Base-by-base conservation (phyloP, 805 yeast species). In the Kodamaea hsintzibuensis region DNA sequence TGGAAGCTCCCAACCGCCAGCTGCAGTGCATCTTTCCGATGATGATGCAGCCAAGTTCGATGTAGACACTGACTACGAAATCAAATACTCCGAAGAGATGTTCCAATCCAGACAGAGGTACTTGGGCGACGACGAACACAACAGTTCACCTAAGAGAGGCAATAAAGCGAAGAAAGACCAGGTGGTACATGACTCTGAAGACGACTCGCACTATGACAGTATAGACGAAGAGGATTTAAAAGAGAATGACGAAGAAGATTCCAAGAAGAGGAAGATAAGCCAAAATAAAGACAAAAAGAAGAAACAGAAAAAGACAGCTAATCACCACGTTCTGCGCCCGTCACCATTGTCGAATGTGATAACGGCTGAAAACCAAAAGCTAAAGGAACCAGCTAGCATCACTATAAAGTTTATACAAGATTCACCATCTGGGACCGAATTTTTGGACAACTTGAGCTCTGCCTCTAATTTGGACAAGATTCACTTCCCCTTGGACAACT, bases 71-170 rank as follows among this genome's bases (percentile, higher is more conserved):
- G 76, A 71, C 13, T 71, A 66, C 52, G 86, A 82, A 62, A 67
- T 74, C 38, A 78, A 71, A 42, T 81, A 76, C 62, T 80, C 83
- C 1, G 73, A 71, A 16, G 71, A 67, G 42, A 82, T 82, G 86
- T 76, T 72, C 59, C 63, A 66, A 50, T 63, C 77, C 17, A 71
- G 86, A 55, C 57, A 69, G 47, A 61, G 63, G 52, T 75, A 72
- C 59, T 67, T 77, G 54, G 70, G 69, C 8, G 79, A 73, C 55
- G 80, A 76, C 50, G 74, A 68, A 50, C 71, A 65, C 58, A 65
- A 65, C 52, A 64, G 57, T 47, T 68, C 69, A 33, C 72, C 70
- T 1, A 72, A 71, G 42, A 57, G 71, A 18, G 73, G 70, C 9
- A 69, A 65, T 55, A 70, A 68, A 57, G 56, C 69, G 1, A 68